These are phyloP conservation scores for Penicillium sp. DNA, from an alignment of 2,329 filamentous ascomycete species.

Conservation along the genomic window DNA sequence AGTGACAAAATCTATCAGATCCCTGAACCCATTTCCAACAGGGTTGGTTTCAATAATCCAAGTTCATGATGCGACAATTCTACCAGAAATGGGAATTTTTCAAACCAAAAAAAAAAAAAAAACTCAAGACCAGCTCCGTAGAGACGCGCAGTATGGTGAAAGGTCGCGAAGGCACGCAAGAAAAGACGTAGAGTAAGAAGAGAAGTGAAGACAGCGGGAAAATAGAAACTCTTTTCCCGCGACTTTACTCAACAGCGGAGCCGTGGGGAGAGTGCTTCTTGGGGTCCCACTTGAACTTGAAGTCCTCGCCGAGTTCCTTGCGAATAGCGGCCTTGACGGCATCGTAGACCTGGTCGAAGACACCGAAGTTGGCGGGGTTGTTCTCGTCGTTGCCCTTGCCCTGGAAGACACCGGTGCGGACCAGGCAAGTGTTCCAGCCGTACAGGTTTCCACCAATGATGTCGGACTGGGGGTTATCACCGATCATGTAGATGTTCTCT, in stretches of 20 bases:
- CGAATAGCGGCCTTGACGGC: constrained; percentile 67
- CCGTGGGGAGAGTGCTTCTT: constrained; percentile 65
- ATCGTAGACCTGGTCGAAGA: constrained; percentile 72
- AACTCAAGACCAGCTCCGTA: not conserved
- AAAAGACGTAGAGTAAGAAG: not conserved
- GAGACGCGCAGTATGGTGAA: not conserved
- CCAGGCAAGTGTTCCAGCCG: constrained; percentile 77
- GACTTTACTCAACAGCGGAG: constrained; percentile 57
- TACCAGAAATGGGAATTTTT: not conserved
- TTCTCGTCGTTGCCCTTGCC: constrained; percentile 73
- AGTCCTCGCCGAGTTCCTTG: constrained; percentile 71
- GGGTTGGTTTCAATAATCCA: not conserved
- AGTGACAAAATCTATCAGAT: constrained; percentile 2
- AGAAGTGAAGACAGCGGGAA: not conserved
- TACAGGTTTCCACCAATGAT: constrained; percentile 79
- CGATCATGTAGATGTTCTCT: constrained; percentile 73
- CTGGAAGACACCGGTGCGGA: constrained; percentile 77
- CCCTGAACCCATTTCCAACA: not conserved
- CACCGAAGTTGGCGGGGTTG: constrained; percentile 75
- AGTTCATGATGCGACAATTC: not conserved
- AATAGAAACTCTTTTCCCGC: not conserved
- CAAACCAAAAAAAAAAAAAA: not conserved
- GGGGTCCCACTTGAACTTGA: constrained; percentile 72
- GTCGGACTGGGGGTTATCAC: constrained; percentile 73
- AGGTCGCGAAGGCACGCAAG: not conserved